A percentile compares a stretch with the other conserved stretches of the same genome.
phyloP scores from a whole-genome alignment of 2,329 filamentous ascomycete species.

The Trichoderma breve region DNA sequence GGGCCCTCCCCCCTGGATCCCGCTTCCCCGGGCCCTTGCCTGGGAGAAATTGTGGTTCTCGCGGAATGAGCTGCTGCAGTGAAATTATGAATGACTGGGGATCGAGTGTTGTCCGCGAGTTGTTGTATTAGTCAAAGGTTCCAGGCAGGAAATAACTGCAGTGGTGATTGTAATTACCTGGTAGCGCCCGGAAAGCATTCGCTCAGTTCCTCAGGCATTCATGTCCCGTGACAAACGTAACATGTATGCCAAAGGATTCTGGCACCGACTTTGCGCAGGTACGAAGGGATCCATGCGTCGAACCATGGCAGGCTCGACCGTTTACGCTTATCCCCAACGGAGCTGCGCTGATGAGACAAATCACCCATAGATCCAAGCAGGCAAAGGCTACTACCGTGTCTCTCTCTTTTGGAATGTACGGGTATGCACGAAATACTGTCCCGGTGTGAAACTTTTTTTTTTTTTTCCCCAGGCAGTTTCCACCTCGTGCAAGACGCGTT shows the following conservation, averaged over 20 bases:
- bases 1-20: conserved; percentile 10
- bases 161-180: not conserved
- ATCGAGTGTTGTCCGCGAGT: not conserved
- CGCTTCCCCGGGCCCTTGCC: conserved; percentile 16
- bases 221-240: conserved; percentile 5
- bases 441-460: not conserved
- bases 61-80: not conserved
- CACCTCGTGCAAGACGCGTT: not conserved
- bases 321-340: not conserved
- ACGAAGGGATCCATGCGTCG: not conserved
- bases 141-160: not conserved
- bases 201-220: not conserved
- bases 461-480: not conserved
- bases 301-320: not conserved
- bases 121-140: not conserved
- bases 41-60: not conserved
- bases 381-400: not conserved
- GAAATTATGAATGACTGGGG: conserved; percentile 5
- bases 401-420: not conserved
- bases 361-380: not conserved
- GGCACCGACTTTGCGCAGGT: not conserved
- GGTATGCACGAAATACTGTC: not conserved
- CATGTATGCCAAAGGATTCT: not conserved
- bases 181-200: not conserved
- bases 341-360: not conserved